phyloP scores from a whole-genome alignment of 2,329 filamentous ascomycete genomes.

The Fusarium graminum region DNA sequence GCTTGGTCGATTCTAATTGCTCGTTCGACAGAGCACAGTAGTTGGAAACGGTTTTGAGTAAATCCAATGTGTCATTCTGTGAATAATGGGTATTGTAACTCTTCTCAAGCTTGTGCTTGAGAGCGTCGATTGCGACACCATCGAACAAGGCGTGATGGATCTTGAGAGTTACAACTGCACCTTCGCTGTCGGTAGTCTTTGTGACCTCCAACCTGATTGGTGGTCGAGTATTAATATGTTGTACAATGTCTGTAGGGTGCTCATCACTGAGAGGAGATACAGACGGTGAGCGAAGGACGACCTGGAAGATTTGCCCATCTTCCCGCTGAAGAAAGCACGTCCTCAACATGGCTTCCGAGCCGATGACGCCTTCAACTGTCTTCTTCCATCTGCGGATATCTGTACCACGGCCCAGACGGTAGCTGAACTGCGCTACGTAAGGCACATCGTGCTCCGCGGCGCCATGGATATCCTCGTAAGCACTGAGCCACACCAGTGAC shows the following conservation, averaged over 20 bases:
- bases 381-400: conserved; percentile 13
- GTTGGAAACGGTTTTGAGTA: background rate
- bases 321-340: conserved; percentile 33
- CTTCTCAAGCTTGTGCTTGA: conserved; percentile 17
- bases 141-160: conserved; percentile 32
- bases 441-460: background rate
- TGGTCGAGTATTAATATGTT: conserved; percentile 10
- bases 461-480: background rate
- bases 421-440: conserved; percentile 30
- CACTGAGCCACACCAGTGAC: conserved; percentile 16
- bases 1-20: background rate
- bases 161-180: background rate
- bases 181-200: accelerated
- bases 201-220: background rate
- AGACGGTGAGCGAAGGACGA: conserved; percentile 1
- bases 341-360: conserved; percentile 19
- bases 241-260: background rate
- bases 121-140: conserved; percentile 8
- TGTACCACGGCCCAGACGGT: conserved; percentile 6
- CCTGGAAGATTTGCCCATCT: conserved; percentile 23
- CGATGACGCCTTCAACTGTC: background rate
- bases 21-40: background rate
- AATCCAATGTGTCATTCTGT: background rate
- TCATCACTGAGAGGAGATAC: background rate
- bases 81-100: background rate